Percentiles rank a stretch among this genome's conserved stretches.
These are phyloP conservation scores for Grifola frondosa DNA, from an alignment of 1,284 basidiomycete genomes.

Conservation along the genomic window DNA sequence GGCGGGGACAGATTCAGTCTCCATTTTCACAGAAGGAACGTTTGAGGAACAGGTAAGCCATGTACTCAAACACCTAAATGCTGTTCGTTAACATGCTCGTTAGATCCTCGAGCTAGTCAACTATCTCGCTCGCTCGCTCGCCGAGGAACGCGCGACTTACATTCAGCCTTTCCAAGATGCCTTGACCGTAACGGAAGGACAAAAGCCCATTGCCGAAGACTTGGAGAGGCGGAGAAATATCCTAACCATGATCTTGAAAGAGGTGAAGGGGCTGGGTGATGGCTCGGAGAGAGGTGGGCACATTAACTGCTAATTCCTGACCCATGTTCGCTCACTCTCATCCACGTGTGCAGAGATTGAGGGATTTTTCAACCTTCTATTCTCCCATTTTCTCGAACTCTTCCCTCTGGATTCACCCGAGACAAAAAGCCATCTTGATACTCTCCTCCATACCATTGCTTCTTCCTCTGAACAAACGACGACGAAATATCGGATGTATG, in stretches of 20 bases:
- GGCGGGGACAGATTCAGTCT: slow-evolving; percentile 67
- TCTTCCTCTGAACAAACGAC: slow-evolving; percentile 50
- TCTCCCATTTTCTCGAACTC: slow-evolving; percentile 64
- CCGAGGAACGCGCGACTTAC: slow-evolving; percentile 65
- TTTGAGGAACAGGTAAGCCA: slow-evolving; percentile 88
- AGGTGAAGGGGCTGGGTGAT: slow-evolving; percentile 69
- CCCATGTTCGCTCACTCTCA: too few relatives aligned
- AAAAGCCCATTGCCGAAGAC: slow-evolving; percentile 54
- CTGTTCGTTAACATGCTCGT: not conserved
- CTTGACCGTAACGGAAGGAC: slow-evolving; percentile 52
- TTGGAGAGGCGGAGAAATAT: slow-evolving; percentile 50
- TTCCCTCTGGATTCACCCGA: slow-evolving; percentile 56
- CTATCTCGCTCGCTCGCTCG: slow-evolving; percentile 67
- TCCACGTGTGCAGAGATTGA: slow-evolving; percentile 61
- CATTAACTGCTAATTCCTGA: too few relatives aligned
- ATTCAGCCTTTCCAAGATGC: slow-evolving; percentile 68
- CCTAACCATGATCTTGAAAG: slow-evolving; percentile 55
- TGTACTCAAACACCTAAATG: slow-evolving; percentile 4
- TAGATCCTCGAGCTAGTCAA: slow-evolving; percentile 80
- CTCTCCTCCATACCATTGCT: slow-evolving; percentile 56
- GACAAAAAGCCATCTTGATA: slow-evolving; percentile 46
- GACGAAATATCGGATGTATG: slow-evolving; percentile 73
- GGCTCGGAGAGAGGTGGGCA: slow-evolving; percentile 68
- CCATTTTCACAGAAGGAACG: slow-evolving; percentile 86
- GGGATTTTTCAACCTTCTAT: slow-evolving; percentile 84